A percentile compares a stretch with the other conserved stretches of the same genome.
Conservation (phyloP, 2,329 filamentous ascomycete genomes). For the Aspergillus terreus region DNA sequence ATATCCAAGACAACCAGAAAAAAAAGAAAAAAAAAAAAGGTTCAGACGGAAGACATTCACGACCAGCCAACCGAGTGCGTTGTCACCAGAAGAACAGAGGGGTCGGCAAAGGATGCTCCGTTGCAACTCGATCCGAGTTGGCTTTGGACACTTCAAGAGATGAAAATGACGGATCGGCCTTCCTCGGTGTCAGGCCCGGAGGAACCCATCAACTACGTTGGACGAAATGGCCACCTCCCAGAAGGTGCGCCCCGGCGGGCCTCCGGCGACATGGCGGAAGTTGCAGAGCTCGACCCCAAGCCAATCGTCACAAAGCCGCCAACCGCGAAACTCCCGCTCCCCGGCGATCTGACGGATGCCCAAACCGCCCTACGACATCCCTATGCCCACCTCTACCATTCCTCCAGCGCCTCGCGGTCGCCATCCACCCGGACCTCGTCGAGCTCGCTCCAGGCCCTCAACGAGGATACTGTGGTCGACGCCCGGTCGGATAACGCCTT, state of each 20-base stretch:
- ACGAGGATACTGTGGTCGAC: constrained; percentile 36
- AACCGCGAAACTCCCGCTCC: constrained; percentile 23
- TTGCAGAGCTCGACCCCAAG: constrained; percentile 13
- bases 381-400: constrained; percentile 32
- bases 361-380: constrained; percentile 30
- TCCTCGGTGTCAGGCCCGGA: constrained; percentile 29
- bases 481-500: constrained; percentile 29
- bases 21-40: background rate
- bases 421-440: constrained; percentile 40
- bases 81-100: constrained; percentile 9
- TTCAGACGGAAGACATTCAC: background rate
- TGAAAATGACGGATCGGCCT: constrained; percentile 32
- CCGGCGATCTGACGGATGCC: constrained; percentile 26
- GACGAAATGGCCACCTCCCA: constrained; percentile 21
- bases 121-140: constrained; percentile 21
- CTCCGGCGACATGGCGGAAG: constrained; percentile 20
- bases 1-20: background rate
- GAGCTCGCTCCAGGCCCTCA: constrained; percentile 40
- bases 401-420: constrained; percentile 31
- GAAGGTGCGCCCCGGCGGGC: constrained; percentile 17
- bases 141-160: constrained; percentile 18
- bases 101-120: constrained; percentile 23
- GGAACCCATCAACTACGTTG: constrained; percentile 22
- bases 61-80: background rate
- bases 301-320: constrained; percentile 21